Evolutionary conservation across 148 eudicot genomes (phyloP), one percentile per base, ranked within the genome.

Genomic region (Camellia sinensis): DNA sequence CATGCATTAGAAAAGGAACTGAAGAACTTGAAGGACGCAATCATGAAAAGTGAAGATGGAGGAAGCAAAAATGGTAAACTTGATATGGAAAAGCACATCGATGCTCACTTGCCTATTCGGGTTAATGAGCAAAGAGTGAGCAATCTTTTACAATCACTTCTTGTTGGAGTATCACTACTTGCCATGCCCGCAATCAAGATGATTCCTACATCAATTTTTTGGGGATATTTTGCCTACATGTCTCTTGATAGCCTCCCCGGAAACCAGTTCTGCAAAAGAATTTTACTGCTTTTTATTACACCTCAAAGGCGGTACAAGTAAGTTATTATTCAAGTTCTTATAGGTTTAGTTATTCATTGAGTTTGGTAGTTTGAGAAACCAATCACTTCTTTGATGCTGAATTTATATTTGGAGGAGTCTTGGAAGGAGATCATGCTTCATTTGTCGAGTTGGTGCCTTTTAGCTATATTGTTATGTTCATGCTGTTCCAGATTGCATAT

Each of bases 191-290:
- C 85, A 48, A 91, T 93, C 62, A 91, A 87, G 91, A 81, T 67
- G 81, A 90, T 93, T 61, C 97, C 97, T 48, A 91, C 97, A 52
- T 93, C 97, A 15, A 95, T 92, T 43, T 89, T 93, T 37, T 93
- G 97, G 97, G 97, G 97, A 80, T 93, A 93, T 78, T 93, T 93
- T 76, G 95, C 97, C 6, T 93, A 91, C 84, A 93, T 91, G 95
- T 90, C 97, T 60, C 87, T 93, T 22, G 97, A 93, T 59, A 93
- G 97, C 56, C 92, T 93, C 19, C 97, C 95, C 0, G 95, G 97
- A 69, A 93, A 91, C 81, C 97, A 93, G 84, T 90, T 93, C 59
- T 93, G 97, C 93, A 95, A 93, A 81, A 88, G 95, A 70, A 50
- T 93, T 19, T 86, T 89, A 78, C 91, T 93, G 63, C 89, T 93